Percentiles rank a stretch among this genome's conserved stretches.
Conservation (phyloP, 1,139 yeast species). For the Yamadazyma mexicana region DNA sequence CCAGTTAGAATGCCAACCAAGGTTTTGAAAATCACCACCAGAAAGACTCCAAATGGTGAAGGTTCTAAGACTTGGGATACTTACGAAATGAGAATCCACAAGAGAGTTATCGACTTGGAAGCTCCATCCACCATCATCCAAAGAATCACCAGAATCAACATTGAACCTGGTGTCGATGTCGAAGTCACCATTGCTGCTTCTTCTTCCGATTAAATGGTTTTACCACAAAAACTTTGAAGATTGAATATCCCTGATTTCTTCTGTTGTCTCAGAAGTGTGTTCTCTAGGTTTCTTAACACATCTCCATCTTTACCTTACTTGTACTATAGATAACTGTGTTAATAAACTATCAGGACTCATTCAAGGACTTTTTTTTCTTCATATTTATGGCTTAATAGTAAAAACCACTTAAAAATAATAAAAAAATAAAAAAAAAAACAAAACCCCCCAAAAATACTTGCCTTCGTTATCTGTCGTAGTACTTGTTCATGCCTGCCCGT, state of each 20-base stretch:
- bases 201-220: background rate
- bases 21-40: slow-evolving; percentile 97
- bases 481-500: no score
- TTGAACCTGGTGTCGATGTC: slow-evolving; percentile 57
- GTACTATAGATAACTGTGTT: slow-evolving; percentile 14
- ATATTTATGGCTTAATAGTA: background rate
- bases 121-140: slow-evolving; percentile 94
- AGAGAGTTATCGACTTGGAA: slow-evolving; percentile 98
- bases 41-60: slow-evolving; percentile 99
- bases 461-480: background rate
- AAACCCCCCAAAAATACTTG: background rate
- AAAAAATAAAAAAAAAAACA: background rate
- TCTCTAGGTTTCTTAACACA: slow-evolving; percentile 22
- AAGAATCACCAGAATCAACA: slow-evolving; percentile 92
- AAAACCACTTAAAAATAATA: background rate
- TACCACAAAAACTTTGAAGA: background rate
- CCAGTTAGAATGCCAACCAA: slow-evolving; percentile 99
- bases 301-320: slow-evolving; percentile 7
- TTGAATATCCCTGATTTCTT: slow-evolving; percentile 1
- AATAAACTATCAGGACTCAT: slow-evolving; percentile 17
- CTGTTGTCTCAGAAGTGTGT: slow-evolving; percentile 8
- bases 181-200: slow-evolving; percentile 42
- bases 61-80: slow-evolving; percentile 99
- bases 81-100: slow-evolving; percentile 99
- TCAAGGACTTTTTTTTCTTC: background rate